phyloP scores from a whole-genome alignment of 2,329 filamentous ascomycete species.

The Tolypocladium pustulatum region DNA sequence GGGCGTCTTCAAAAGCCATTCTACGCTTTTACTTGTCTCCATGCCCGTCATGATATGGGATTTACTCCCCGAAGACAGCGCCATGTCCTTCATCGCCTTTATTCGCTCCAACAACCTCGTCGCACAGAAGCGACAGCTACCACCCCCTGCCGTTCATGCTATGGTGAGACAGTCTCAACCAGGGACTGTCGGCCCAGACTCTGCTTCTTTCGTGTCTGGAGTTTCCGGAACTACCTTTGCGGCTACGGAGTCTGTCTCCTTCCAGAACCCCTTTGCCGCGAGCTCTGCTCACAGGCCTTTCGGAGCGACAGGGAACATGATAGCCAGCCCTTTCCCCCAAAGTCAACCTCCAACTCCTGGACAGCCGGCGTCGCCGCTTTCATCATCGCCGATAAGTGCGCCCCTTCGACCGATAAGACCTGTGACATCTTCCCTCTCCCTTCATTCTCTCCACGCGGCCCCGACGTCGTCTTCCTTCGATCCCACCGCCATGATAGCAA shows the following conservation, averaged over 20 bases:
- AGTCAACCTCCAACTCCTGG: conserved; percentile 12
- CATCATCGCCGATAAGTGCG: conserved; percentile 11
- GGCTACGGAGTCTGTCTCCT: conserved; percentile 15
- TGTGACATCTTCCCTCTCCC: conserved; percentile 13
- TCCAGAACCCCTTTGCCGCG: not conserved
- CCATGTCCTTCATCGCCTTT: conserved; percentile 47
- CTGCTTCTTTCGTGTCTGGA: conserved; percentile 18
- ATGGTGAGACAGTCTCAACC: conserved; percentile 11
- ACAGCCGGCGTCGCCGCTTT: conserved; percentile 7
- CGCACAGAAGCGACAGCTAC: conserved; percentile 15
- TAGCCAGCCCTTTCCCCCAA: conserved; percentile 5
- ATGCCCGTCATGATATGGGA: conserved; percentile 52
- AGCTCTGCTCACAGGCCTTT: not conserved
- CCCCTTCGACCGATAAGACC: conserved; percentile 9
- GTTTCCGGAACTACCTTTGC: conserved; percentile 23
- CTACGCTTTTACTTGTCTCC: conserved; percentile 45
- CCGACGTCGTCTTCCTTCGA: conserved; percentile 10
- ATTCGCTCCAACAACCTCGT: conserved; percentile 47
- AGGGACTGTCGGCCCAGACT: conserved; percentile 10
- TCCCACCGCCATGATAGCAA: conserved; percentile 19
- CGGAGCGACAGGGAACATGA: not conserved
- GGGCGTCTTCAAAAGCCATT: conserved; percentile 51
- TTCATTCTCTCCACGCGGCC: conserved; percentile 11
- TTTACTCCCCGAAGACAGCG: conserved; percentile 44
- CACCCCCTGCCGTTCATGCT: conserved; percentile 12